Evolutionary conservation across 2,329 filamentous ascomycete species (phyloP).

Genomic region (Fusarium annulatum): DNA sequence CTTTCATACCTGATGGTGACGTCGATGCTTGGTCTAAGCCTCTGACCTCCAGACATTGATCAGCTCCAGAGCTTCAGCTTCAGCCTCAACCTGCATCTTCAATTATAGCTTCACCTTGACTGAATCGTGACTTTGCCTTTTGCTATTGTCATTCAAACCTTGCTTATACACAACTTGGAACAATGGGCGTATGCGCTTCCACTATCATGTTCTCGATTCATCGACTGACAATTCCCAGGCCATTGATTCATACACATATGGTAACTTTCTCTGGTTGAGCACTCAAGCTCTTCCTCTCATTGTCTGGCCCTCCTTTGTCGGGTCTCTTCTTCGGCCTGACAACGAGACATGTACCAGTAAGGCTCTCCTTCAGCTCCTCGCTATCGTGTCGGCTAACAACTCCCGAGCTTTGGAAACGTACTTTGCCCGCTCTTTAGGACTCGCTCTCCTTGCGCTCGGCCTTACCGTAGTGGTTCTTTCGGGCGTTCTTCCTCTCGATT

Average conservation of each 20-base stretch:
- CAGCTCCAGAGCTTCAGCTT: conserved; percentile 1
- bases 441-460: conserved; percentile 73
- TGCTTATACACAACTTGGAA: not conserved
- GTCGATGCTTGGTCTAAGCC: conserved; percentile 11
- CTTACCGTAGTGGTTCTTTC: conserved; percentile 74
- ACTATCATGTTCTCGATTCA: not conserved
- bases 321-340: conserved; percentile 54
- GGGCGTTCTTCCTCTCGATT: conserved; percentile 74
- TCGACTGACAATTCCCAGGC: conserved; percentile 50
- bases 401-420: conserved; percentile 73
- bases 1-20: conserved; percentile 21
- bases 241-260: conserved; percentile 62
- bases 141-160: not conserved
- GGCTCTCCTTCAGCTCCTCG: not conserved
- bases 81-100: not conserved
- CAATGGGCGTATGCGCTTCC: conserved; percentile 35
- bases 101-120: not conserved
- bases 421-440: conserved; percentile 76
- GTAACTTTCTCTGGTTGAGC: conserved; percentile 63
- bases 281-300: conserved; percentile 61
- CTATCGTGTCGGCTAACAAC: not conserved
- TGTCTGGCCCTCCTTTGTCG: conserved; percentile 60
- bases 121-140: not conserved
- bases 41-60: not conserved
- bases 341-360: conserved; percentile 48